These are phyloP conservation scores for Asterophora lycoperdoides DNA, from an alignment of 768 basidiomycete genomes.

Conservation along the genomic window DNA sequence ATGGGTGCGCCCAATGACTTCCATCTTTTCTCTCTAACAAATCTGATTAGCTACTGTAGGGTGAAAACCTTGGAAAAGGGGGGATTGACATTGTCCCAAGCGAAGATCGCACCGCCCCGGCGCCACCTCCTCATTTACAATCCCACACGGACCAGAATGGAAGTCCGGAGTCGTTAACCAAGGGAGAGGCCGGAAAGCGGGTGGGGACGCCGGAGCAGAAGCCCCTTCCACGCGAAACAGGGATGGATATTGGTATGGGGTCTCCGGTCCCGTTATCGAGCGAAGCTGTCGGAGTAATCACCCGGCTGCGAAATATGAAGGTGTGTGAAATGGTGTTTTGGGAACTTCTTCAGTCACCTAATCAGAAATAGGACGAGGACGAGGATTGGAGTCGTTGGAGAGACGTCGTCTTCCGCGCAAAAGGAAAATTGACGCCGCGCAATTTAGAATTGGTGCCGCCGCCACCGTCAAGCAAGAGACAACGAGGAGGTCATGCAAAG, in stretches of 20 bases:
- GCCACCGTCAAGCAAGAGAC: constrained; percentile 58
- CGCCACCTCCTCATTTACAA: constrained; percentile 47
- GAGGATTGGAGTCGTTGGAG: constrained; percentile 90
- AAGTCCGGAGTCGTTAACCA: constrained; percentile 45
- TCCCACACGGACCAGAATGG: constrained; percentile 31
- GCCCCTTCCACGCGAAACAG: constrained; percentile 77
- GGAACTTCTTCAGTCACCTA: neutral
- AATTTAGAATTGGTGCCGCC: constrained; percentile 44
- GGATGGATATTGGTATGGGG: constrained; percentile 83
- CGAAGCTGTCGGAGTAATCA: constrained; percentile 78
- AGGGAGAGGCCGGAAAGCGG: constrained; percentile 9
- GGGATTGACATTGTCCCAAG: constrained; percentile 77
- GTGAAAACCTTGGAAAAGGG: constrained; percentile 66
- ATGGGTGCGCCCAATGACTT: constrained; percentile 47
- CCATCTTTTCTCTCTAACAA: neutral
- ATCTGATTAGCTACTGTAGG: constrained; percentile 37
- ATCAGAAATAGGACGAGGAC: constrained; percentile 58
- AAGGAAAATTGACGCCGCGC: constrained; percentile 50
- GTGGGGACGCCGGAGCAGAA: constrained; percentile 25
- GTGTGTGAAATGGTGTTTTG: constrained; percentile 29
- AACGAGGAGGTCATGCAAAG: constrained; percentile 52
- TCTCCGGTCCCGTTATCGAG: constrained; percentile 77
- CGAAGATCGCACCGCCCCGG: constrained; percentile 59
- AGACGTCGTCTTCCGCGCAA: constrained; percentile 78
- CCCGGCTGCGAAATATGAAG: constrained; percentile 77